phyloP scores from a whole-genome alignment of 2,329 filamentous ascomycete species.

The Phaeomoniella chlamydospora region DNA sequence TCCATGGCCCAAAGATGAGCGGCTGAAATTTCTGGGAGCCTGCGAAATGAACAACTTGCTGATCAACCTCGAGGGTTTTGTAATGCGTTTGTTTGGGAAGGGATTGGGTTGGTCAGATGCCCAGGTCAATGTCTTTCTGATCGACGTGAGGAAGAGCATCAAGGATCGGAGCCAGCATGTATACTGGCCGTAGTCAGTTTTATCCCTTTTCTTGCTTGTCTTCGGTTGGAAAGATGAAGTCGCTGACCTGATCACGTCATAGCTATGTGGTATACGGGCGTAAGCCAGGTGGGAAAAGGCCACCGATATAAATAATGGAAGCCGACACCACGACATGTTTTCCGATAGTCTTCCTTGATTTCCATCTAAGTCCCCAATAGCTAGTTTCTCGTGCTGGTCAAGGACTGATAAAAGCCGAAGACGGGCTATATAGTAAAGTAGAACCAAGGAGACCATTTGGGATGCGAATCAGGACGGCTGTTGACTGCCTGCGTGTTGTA shows the following conservation, averaged over 20 bases:
- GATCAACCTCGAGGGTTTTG: conserved; percentile 5
- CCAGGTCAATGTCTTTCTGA: conserved; percentile 7
- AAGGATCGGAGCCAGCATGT: conserved; percentile 5
- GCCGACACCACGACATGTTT: too few relatives aligned
- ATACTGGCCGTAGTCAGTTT: conserved; percentile 6
- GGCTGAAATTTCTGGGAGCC: conserved; percentile 4
- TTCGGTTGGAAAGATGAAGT: background rate
- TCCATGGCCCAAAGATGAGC: conserved; percentile 5
- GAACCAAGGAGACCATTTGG: too few relatives aligned
- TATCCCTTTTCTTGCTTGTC: background rate
- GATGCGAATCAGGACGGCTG: too few relatives aligned
- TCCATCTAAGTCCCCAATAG: too few relatives aligned
- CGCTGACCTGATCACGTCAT: background rate
- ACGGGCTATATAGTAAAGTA: too few relatives aligned
- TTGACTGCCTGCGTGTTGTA: too few relatives aligned
- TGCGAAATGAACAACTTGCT: conserved; percentile 6
- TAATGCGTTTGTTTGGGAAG: conserved; percentile 4
- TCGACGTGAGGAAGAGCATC: conserved; percentile 4
- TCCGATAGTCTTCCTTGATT: too few relatives aligned
- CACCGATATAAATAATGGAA: too few relatives aligned
- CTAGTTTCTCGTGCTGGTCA: too few relatives aligned
- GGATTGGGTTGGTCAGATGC: conserved; percentile 6
- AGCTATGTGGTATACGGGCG: conserved; percentile 7
- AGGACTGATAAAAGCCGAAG: too few relatives aligned
- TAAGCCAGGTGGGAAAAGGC: conserved; percentile 1